Percentiles rank a stretch among this genome's conserved stretches.
These are phyloP conservation scores for Fusarium praegraminearum DNA, from an alignment of 2,329 filamentous ascomycete species.

Conservation along the genomic window DNA sequence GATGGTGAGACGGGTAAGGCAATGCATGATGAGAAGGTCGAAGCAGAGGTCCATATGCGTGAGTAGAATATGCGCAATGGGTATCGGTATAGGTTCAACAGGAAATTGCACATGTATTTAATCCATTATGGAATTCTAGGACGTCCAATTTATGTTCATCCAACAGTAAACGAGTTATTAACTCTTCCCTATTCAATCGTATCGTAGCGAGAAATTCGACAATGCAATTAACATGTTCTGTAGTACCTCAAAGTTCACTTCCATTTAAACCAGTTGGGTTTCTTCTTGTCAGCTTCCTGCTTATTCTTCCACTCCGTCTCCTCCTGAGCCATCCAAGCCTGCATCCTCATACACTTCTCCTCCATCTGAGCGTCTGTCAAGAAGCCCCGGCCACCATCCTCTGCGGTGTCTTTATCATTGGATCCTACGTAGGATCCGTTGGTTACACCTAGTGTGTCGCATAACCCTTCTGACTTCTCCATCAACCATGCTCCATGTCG, in stretches of 20 bases:
- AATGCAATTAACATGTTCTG: neutral
- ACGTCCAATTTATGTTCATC: neutral
- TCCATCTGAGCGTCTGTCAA: constrained; percentile 55
- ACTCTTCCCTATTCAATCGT: no score
- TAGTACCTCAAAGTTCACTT: constrained; percentile 5
- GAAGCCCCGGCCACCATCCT: constrained; percentile 57
- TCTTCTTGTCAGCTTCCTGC: constrained; percentile 42
- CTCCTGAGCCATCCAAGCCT: constrained; percentile 50
- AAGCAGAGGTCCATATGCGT: constrained; percentile 20
- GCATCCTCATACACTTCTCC: constrained; percentile 51
- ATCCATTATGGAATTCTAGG: neutral
- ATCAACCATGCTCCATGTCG: constrained; percentile 59
- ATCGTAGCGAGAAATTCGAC: neutral
- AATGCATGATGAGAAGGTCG: constrained; percentile 41
- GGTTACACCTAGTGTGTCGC: constrained; percentile 54
- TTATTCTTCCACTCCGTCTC: constrained; percentile 46
- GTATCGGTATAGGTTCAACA: neutral
- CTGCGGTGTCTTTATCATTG: constrained; percentile 55
- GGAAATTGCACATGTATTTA: neutral
- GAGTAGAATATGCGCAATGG: neutral
- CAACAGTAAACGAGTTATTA: neutral
- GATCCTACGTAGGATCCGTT: constrained; percentile 51
- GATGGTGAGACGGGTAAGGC: constrained; percentile 31
- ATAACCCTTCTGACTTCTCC: constrained; percentile 57
- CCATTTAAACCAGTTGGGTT: constrained; percentile 41